Evolutionary conservation across 2,329 filamentous ascomycete genomes (phyloP).

Genomic region (Fusarium haematococcum): DNA sequence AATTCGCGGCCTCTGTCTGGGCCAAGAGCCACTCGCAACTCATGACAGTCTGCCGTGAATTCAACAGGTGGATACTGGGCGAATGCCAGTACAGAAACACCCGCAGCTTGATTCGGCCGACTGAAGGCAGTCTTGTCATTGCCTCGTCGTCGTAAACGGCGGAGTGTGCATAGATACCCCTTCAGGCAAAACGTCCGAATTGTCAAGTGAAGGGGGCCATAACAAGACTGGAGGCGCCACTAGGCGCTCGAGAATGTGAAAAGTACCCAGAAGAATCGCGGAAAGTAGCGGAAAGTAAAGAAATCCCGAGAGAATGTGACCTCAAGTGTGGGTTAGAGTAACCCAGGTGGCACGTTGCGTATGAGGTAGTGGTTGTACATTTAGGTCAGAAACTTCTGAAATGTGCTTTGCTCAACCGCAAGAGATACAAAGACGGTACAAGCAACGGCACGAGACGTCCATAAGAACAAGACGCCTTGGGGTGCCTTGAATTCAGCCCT

Average conservation of each 20-base stretch:
- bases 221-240: neutral
- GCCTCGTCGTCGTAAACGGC: slow-evolving; percentile 5
- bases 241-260: slow-evolving; percentile 4
- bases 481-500: slow-evolving; percentile 12
- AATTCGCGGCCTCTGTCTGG: slow-evolving; percentile 15
- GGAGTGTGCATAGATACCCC: slow-evolving; percentile 23
- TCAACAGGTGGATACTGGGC: slow-evolving; percentile 22
- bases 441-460: slow-evolving; percentile 7
- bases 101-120: slow-evolving; percentile 9
- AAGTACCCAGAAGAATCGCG: slow-evolving; percentile 11
- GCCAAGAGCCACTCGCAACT: slow-evolving; percentile 29
- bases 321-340: neutral
- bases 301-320: neutral
- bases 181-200: slow-evolving; percentile 14
- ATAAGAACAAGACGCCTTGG: neutral
- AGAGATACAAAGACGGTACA: slow-evolving; percentile 31
- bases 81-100: slow-evolving; percentile 30
- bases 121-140: slow-evolving; percentile 4
- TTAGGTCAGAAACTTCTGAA: neutral
- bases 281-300: neutral
- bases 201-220: slow-evolving; percentile 8
- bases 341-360: slow-evolving; percentile 3
- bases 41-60: slow-evolving; percentile 29
- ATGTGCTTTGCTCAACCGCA: slow-evolving; percentile 7
- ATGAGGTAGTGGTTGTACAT: slow-evolving; percentile 1